Percentiles rank a stretch among this genome's conserved stretches.
Evolutionary conservation across 2,329 filamentous ascomycete species (phyloP).

Genomic region (Aspergillus jensenii): DNA sequence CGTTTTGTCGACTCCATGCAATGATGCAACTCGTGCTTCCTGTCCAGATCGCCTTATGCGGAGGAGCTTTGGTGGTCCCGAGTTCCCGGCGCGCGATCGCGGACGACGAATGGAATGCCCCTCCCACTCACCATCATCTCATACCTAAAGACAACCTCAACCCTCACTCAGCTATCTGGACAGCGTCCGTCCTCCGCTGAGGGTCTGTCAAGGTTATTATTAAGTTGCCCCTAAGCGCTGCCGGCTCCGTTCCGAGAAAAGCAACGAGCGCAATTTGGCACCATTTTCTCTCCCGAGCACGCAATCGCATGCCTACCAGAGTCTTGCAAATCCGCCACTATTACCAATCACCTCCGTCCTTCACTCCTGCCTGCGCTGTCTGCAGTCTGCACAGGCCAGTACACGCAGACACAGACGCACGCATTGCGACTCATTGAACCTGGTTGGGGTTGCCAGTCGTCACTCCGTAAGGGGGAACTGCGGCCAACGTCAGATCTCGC

Average conservation of each 20-base stretch:
- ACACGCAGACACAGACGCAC: no score
- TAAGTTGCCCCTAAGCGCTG: neutral
- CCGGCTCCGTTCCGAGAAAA: conserved; percentile 2
- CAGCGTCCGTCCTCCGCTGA: neutral
- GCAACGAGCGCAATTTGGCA: conserved; percentile 3
- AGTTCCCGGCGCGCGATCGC: no score
- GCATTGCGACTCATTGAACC: no score
- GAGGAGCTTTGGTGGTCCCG: no score
- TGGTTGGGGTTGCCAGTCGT: neutral
- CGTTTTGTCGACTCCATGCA: neutral
- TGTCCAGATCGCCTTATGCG: neutral
- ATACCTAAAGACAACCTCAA: no score
- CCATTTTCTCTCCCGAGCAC: conserved; percentile 16
- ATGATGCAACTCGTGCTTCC: neutral
- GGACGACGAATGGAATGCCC: no score
- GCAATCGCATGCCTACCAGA: conserved; percentile 13
- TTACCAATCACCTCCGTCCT: neutral
- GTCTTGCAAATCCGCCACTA: neutral
- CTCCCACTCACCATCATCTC: no score
- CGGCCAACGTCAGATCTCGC: neutral
- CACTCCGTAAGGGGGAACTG: neutral
- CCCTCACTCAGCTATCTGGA: no score
- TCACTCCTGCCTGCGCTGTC: neutral
- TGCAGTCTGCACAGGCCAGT: neutral
- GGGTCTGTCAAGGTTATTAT: neutral